A percentile compares a stretch with the other conserved stretches of the same genome.
phyloP scores from a whole-genome alignment of 2,329 filamentous ascomycete species.

The Didymella sp. region DNA sequence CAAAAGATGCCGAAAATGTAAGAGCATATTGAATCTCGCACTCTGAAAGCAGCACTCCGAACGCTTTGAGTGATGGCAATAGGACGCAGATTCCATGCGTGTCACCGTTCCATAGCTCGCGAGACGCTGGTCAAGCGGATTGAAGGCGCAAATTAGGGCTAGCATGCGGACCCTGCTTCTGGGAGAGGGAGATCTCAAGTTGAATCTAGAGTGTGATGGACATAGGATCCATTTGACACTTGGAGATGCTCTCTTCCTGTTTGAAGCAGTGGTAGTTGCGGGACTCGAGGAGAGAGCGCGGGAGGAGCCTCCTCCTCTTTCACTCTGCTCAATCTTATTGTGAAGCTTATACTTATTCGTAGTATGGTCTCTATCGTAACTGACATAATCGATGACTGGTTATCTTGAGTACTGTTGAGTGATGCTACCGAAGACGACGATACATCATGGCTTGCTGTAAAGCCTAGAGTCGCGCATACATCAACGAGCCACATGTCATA shows the following conservation, averaged over 20 bases:
- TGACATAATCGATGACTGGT: conserved; percentile 14
- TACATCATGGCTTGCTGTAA: conserved; percentile 14
- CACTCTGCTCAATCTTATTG: conserved; percentile 14
- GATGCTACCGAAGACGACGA: conserved; percentile 7
- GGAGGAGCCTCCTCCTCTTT: conserved; percentile 31
- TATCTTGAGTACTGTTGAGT: conserved; percentile 6
- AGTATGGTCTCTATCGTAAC: conserved; percentile 26
- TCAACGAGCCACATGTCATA: conserved; percentile 38
- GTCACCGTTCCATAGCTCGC: conserved; percentile 23
- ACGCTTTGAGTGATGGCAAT: conserved; percentile 13
- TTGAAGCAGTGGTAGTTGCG: conserved; percentile 30
- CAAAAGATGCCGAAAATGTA: no score
- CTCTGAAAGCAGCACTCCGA: conserved; percentile 27
- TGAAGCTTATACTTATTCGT: conserved; percentile 14
- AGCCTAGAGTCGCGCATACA: conserved; percentile 31
- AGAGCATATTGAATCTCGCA: no score
- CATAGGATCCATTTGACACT: conserved; percentile 28
- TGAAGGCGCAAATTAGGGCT: conserved; percentile 32
- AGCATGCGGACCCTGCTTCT: conserved; percentile 24
- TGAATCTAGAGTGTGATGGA: conserved; percentile 35
- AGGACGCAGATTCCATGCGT: conserved; percentile 29
- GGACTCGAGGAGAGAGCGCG: conserved; percentile 34
- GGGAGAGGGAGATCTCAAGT: conserved; percentile 30
- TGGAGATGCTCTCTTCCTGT: conserved; percentile 28
- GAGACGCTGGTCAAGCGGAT: conserved; percentile 32